These are phyloP conservation scores for Rubus idaeus DNA, from an alignment of 306 rosid species.

Conservation along the genomic window DNA sequence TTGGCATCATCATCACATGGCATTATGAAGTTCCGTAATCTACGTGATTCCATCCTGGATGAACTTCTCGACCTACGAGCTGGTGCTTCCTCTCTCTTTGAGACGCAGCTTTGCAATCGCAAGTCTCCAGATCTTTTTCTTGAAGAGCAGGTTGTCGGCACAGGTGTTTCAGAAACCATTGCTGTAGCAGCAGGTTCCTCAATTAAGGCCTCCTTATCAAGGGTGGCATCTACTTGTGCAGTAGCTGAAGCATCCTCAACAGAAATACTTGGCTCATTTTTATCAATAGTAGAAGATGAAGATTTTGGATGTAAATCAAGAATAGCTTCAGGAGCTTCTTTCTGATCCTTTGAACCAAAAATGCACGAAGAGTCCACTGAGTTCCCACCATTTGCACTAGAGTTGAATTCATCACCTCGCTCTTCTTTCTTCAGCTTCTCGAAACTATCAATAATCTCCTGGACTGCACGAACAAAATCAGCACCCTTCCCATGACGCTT, in stretches of 20 bases:
- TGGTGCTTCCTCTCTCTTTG: constrained; percentile 37
- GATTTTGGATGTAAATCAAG: constrained; percentile 40
- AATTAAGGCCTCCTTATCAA: constrained; percentile 36
- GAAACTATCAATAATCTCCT: constrained; percentile 74
- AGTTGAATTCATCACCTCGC: constrained; percentile 42
- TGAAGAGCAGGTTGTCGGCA: constrained; percentile 46
- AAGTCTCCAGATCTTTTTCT: constrained; percentile 60
- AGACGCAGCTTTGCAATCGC: constrained; percentile 39
- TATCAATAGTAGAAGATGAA: constrained; percentile 38
- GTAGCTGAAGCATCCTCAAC: constrained; percentile 47
- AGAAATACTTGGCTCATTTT: constrained; percentile 42
- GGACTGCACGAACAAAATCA: constrained; percentile 91
- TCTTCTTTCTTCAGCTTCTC: constrained; percentile 68
- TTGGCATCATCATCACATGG: constrained; percentile 41
- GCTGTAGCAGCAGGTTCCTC: constrained; percentile 47
- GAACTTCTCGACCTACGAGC: constrained; percentile 66
- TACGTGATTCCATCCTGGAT: constrained; percentile 49
- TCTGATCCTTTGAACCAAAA: constrained; percentile 43
- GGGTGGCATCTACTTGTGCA: constrained; percentile 42
- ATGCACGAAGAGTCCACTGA: constrained; percentile 40
- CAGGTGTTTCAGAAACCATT: constrained; percentile 43
- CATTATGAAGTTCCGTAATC: constrained; percentile 35
- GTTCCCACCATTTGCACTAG: constrained; percentile 44
- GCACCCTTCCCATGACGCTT: constrained; percentile 94
- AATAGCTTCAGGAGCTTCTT: constrained; percentile 40